Evolutionary conservation across 2,329 filamentous ascomycete species (phyloP).

Genomic region (Aspergillus oerlinghausenensis): DNA sequence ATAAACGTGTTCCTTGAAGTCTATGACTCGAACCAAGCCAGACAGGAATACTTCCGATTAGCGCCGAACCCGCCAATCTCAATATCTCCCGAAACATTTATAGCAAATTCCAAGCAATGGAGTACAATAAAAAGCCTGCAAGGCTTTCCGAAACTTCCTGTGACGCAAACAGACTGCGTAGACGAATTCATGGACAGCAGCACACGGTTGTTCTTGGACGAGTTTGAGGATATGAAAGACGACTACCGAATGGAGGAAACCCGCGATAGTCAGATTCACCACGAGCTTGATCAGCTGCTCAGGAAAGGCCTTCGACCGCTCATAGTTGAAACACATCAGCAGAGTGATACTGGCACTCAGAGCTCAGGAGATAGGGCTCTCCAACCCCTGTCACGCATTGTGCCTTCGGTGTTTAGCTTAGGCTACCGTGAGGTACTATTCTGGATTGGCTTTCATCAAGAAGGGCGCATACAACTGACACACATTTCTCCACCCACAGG

Average conservation of each 20-base stretch:
- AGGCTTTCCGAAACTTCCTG: not conserved
- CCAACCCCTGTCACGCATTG: conserved; percentile 19
- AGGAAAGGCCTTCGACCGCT: conserved; percentile 22
- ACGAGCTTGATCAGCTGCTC: conserved; percentile 18
- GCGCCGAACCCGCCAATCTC: not conserved
- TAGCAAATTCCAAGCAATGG: not conserved
- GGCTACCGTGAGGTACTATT: conserved; percentile 28
- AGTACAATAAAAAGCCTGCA: not conserved
- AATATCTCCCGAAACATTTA: not conserved
- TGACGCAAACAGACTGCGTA: not conserved
- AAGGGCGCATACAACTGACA: not conserved
- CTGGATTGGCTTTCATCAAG: not conserved
- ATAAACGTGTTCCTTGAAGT: conserved; percentile 20
- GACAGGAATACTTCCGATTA: not conserved
- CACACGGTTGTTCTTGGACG: not conserved
- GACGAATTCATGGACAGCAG: not conserved
- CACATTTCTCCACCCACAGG: conserved; percentile 17
- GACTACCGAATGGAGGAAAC: not conserved
- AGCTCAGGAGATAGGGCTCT: conserved; percentile 2
- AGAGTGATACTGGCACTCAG: not conserved
- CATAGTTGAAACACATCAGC: conserved; percentile 5
- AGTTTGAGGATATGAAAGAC: not conserved
- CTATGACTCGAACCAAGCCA: not conserved
- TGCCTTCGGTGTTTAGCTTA: conserved; percentile 27
- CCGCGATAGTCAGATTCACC: not conserved